Percentiles rank a stretch among this genome's conserved stretches.
These are phyloP conservation scores for Fistulinella prunicolor DNA, from an alignment of 768 basidiomycete genomes.

Conservation along the genomic window DNA sequence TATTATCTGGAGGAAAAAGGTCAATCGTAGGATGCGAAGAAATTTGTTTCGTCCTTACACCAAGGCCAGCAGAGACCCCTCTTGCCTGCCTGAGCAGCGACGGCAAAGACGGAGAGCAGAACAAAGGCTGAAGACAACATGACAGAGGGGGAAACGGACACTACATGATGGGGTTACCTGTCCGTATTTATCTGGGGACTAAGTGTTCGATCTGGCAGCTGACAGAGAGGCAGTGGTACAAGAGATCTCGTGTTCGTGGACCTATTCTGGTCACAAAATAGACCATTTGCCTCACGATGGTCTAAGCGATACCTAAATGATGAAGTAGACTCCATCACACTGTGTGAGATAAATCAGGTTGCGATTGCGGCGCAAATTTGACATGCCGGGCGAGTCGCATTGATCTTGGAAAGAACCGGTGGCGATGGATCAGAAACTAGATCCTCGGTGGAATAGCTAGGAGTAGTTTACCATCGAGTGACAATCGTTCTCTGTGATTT, in stretches of 20 bases:
- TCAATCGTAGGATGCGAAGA: background rate
- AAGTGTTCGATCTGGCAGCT: too few species aligned
- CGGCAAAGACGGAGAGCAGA: constrained; percentile 16
- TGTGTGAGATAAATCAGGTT: background rate
- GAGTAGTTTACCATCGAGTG: background rate
- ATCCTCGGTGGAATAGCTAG: background rate
- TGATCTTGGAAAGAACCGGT: background rate
- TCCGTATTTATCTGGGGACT: constrained; percentile 11
- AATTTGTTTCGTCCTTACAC: constrained; percentile 17
- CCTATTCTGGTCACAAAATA: background rate
- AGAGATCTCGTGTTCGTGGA: background rate
- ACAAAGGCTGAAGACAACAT: constrained; percentile 23
- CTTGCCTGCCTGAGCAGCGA: constrained; percentile 33
- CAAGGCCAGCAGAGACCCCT: constrained; percentile 38
- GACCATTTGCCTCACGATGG: background rate
- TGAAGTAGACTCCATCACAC: background rate
- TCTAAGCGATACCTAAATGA: background rate
- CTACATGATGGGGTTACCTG: background rate
- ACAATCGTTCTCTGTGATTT: background rate
- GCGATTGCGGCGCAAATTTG: too few species aligned
- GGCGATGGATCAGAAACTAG: background rate
- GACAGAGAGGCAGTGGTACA: too few species aligned
- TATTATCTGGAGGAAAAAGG: constrained; percentile 20
- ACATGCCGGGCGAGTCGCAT: too few species aligned
- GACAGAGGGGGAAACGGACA: background rate